Conservation (phyloP, 2,329 filamentous ascomycete species). For the Zasmidium cellare region DNA sequence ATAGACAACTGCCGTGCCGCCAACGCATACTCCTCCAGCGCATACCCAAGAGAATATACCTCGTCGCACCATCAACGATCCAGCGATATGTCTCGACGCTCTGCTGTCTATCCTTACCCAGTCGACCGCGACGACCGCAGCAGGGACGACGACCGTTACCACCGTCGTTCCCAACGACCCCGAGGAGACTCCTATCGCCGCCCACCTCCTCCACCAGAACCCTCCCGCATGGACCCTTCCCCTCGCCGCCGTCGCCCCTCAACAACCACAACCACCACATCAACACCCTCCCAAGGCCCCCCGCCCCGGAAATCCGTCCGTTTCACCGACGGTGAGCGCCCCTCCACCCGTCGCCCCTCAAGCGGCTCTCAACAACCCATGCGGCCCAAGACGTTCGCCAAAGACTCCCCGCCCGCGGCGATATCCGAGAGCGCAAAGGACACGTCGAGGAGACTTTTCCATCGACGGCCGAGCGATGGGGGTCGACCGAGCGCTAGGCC, state of each 20-base stretch:
- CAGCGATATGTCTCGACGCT: background rate
- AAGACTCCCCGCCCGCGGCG: slow-evolving; percentile 19
- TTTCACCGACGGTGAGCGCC: slow-evolving; percentile 18
- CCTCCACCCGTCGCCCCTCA: slow-evolving; percentile 3
- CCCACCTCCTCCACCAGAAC: slow-evolving; percentile 3
- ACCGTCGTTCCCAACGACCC: background rate
- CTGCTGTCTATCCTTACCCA: background rate
- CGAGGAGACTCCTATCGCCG: slow-evolving; percentile 4
- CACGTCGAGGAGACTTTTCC: slow-evolving; percentile 19
- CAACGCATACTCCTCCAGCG: slow-evolving; percentile 6
- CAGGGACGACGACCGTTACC: background rate
- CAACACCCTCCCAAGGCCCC: background rate
- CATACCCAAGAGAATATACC: slow-evolving; percentile 6
- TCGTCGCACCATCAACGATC: background rate
- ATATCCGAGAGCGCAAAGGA: slow-evolving; percentile 21
- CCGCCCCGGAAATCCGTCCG: slow-evolving; percentile 18
- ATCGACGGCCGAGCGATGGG: slow-evolving; percentile 7
- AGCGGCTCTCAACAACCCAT: background rate
- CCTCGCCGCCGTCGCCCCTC: slow-evolving; percentile 4
- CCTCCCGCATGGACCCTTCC: background rate
- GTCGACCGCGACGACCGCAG: slow-evolving; percentile 2
- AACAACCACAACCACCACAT: slow-evolving; percentile 1
- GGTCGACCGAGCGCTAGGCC: slow-evolving; percentile 3
- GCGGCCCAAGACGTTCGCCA: slow-evolving; percentile 19
- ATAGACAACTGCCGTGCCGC: slow-evolving; percentile 15